Evolutionary conservation across 805 yeast genomes (phyloP).

Genomic region (Geotrichum ghanense): DNA sequence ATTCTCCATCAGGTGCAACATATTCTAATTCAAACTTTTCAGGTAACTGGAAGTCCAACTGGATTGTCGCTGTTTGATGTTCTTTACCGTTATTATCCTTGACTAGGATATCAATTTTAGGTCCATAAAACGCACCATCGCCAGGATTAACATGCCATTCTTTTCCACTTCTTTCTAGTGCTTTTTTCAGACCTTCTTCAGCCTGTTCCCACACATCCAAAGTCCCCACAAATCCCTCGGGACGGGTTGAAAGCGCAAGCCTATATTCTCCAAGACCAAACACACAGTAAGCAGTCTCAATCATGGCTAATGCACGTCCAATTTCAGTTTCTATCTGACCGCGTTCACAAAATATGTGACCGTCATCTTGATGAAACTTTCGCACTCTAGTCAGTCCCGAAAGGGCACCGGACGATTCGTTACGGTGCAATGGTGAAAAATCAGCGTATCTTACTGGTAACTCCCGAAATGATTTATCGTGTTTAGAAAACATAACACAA

Average conservation of each 20-base stretch:
- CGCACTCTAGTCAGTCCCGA: constrained; percentile 89
- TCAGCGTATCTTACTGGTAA: constrained; percentile 79
- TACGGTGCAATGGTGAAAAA: constrained; percentile 85
- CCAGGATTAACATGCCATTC: constrained; percentile 70
- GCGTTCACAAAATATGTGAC: constrained; percentile 82
- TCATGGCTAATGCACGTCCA: constrained; percentile 52
- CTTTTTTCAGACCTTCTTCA: constrained; percentile 50
- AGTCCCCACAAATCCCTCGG: constrained; percentile 68
- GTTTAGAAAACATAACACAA: constrained; percentile 66
- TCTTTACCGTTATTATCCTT: constrained; percentile 68
- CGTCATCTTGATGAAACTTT: constrained; percentile 96
- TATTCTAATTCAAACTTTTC: constrained; percentile 67
- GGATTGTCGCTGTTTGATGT: constrained; percentile 94
- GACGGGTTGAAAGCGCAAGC: constrained; percentile 75
- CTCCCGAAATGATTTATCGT: constrained; percentile 74
- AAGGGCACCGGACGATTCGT: constrained; percentile 90
- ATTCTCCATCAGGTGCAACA: constrained; percentile 33
- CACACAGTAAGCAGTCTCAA: constrained; percentile 60
- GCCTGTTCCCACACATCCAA: constrained; percentile 73
- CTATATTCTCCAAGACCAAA: constrained; percentile 52
- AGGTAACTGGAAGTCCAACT: constrained; percentile 90
- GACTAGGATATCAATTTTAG: constrained; percentile 75
- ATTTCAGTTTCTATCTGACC: constrained; percentile 73
- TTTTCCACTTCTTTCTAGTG: constrained; percentile 42
- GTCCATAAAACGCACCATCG: constrained; percentile 79